These are phyloP conservation scores for Coniochaeta ligniaria DNA, from an alignment of 2,329 filamentous ascomycete genomes.

Conservation along the genomic window DNA sequence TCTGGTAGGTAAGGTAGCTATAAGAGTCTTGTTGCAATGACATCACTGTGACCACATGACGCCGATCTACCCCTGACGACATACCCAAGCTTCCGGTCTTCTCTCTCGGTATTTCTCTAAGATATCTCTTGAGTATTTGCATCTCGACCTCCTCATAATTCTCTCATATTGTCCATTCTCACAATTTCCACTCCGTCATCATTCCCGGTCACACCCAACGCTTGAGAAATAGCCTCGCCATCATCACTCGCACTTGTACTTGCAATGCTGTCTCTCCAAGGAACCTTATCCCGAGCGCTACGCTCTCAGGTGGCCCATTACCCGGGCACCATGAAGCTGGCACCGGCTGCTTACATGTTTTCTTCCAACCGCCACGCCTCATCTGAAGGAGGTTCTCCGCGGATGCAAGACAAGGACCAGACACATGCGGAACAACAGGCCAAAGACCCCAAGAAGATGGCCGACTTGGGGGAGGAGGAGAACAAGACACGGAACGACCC, in stretches of 20 bases:
- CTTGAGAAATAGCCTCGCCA: too few species aligned
- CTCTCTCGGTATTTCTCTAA: neutral
- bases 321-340: neutral
- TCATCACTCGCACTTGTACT: too few species aligned
- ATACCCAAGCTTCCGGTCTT: neutral
- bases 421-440: neutral
- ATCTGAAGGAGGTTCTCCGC: neutral
- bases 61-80: neutral
- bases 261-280: neutral
- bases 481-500: neutral
- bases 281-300: neutral
- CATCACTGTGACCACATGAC: neutral
- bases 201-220: too few species aligned
- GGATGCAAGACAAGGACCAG: neutral
- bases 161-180: too few species aligned
- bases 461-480: neutral
- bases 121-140: too few species aligned
- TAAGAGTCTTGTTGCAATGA: neutral
- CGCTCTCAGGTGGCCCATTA: neutral
- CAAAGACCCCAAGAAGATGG: conserved; percentile 1
- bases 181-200: neutral
- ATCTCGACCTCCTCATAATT: too few species aligned
- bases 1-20: neutral
- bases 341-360: neutral
- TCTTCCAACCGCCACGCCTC: neutral